phyloP scores from a whole-genome alignment of 1,139 yeast genomes.

The Diutina sp. region DNA sequence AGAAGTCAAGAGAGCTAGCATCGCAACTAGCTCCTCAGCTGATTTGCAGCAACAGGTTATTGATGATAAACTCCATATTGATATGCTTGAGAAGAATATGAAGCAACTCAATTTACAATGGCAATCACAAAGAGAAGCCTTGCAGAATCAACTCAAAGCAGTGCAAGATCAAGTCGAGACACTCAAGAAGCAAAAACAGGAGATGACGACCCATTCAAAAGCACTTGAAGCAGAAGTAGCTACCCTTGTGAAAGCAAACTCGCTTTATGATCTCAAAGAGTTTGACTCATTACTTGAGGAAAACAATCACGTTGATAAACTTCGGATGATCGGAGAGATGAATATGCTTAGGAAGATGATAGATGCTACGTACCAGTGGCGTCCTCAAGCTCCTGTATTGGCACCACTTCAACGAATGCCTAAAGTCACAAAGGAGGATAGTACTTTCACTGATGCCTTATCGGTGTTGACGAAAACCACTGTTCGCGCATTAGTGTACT shows the following conservation, averaged over 20 bases:
- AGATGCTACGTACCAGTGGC: background rate
- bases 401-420: background rate
- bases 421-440: background rate
- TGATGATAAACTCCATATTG: conserved; percentile 28
- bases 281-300: background rate
- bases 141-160: conserved; percentile 12
- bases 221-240: background rate
- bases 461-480: background rate
- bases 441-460: background rate
- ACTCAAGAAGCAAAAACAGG: conserved; percentile 12
- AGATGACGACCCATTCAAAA: conserved; percentile 2
- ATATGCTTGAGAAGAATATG: conserved; percentile 29
- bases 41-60: conserved; percentile 11
- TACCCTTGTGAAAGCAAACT: background rate
- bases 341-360: background rate
- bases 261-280: background rate
- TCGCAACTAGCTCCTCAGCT: background rate
- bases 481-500: background rate
- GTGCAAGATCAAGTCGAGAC: background rate
- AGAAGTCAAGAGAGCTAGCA: background rate
- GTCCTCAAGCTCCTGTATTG: background rate
- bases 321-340: background rate
- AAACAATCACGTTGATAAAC: background rate
- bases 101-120: conserved; percentile 18
- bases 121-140: conserved; percentile 7